These are phyloP conservation scores for Fusarium domesticum DNA, from an alignment of 2,329 filamentous ascomycete species.

Conservation along the genomic window DNA sequence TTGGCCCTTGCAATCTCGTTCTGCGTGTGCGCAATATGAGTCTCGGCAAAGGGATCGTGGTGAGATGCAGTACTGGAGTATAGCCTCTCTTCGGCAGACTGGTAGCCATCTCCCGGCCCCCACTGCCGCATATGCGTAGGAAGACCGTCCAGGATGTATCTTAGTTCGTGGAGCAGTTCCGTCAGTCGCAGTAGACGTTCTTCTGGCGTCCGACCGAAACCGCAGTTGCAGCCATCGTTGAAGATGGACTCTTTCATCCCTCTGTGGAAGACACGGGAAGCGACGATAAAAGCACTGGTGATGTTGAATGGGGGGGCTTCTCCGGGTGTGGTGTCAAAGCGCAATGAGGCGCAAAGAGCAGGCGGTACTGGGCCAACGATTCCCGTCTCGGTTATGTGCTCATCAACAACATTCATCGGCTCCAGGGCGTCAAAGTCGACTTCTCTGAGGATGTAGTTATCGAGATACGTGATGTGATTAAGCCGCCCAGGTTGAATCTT, in stretches of 20 bases:
- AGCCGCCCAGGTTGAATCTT: conserved; percentile 21
- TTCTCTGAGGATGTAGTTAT: conserved; percentile 27
- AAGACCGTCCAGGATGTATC: conserved; percentile 31
- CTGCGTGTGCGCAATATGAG: conserved; percentile 10
- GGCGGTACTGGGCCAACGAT: conserved; percentile 5
- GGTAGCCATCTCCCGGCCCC: conserved; percentile 3
- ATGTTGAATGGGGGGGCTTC: conserved; percentile 18
- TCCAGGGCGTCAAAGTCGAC: conserved; percentile 34
- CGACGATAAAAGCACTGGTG: conserved; percentile 29
- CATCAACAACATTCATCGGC: conserved; percentile 33
- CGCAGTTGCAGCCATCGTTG: conserved; percentile 12
- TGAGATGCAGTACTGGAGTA: neutral
- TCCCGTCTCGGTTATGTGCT: conserved; percentile 28
- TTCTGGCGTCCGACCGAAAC: conserved; percentile 5
- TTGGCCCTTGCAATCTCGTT: conserved; percentile 33
- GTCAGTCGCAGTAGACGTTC: conserved; percentile 17
- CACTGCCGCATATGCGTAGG: conserved; percentile 18
- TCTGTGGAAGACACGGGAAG: conserved; percentile 29
- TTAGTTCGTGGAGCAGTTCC: conserved; percentile 29
- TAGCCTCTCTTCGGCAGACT: neutral
- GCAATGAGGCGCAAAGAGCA: conserved; percentile 3
- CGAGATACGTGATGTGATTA: conserved; percentile 28
- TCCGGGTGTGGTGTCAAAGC: neutral
- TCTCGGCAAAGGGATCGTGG: conserved; percentile 4
- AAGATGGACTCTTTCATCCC: conserved; percentile 16